Evolutionary conservation across 208 protist species (phyloP).

Genomic region (Leishmania amazonensis): DNA sequence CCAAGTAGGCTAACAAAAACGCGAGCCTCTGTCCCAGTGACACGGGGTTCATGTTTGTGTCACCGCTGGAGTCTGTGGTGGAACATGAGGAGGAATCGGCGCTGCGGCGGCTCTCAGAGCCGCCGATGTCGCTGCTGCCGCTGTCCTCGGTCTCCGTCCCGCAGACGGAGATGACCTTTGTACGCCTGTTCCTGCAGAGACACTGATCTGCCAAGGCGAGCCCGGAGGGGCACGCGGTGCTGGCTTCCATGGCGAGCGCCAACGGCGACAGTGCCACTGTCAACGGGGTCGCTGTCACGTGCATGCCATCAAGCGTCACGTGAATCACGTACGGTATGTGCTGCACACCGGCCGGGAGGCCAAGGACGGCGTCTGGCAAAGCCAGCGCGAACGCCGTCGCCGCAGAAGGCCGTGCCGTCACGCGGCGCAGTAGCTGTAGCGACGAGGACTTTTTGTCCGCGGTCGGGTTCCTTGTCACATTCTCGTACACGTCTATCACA

Average conservation of each 20-base stretch:
- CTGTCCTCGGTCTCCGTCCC: conserved; percentile 14
- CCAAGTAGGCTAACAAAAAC: conserved; percentile 44
- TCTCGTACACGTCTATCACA: conserved; percentile 29
- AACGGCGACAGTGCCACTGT: conserved; percentile 63
- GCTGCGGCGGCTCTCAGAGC: conserved; percentile 4
- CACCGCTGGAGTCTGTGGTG: background rate
- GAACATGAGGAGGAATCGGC: background rate
- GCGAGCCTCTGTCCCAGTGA: conserved; percentile 26
- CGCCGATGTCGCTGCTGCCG: conserved; percentile 25
- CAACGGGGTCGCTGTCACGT: conserved; percentile 31
- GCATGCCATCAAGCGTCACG: conserved; percentile 44
- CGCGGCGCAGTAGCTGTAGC: conserved; percentile 19
- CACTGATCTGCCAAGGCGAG: conserved; percentile 38
- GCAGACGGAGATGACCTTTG: conserved; percentile 26
- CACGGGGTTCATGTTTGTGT: conserved; percentile 6
- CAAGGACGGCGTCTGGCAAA: conserved; percentile 26
- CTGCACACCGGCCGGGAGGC: conserved; percentile 3
- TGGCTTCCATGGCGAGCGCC: conserved; percentile 47
- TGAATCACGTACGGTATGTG: conserved; percentile 23
- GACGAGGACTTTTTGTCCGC: background rate
- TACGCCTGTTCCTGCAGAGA: conserved; percentile 36
- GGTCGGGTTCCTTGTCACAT: background rate
- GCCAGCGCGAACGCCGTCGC: conserved; percentile 20
- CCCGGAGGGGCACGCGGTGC: conserved; percentile 46
- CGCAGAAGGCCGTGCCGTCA: conserved; percentile 19